Evolutionary conservation across 1,284 basidiomycete species (phyloP), one percentile per base, ranked within the genome.

Genomic region (Ceratobasidium sp.): DNA sequence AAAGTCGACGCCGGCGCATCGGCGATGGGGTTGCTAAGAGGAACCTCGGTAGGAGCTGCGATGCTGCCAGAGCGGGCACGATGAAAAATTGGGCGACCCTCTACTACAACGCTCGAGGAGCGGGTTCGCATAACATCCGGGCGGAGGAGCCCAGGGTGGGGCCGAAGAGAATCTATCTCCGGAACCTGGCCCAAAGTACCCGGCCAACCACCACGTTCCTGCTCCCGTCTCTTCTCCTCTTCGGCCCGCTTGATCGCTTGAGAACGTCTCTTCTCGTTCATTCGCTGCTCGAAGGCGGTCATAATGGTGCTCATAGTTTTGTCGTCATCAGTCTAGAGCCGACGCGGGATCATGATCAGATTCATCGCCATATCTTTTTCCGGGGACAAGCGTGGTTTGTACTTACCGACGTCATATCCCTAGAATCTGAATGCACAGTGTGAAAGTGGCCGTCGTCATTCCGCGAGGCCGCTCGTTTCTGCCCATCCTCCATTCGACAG

Each of bases 291-390:
- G 23, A 76, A 76, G 20, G 33, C 33, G 0, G 72, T 13, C 42
- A 76, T n/a, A 2, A 76, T 64, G 12, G 72, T 18, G 20, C 33
- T 76, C 61, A 56, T 76, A 12, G 61, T 49, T 23, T 76, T 76
- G 63, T 76, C 72, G 72, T 76, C 72, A 76, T 76, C 72, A 55
- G 72, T 33, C 72, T 76, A 55, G 60, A 67, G 44, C 28, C n/a
- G 42, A 33, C 18, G 23, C 49, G 15, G 28, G 23, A 76, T 63
- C 61, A 40, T n/a, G 56, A 39, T 73, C 56, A 73, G 71, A 63
- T 63, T 73, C 63, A 66, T 46, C 28, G 28, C 40, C 28, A 4
- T 4, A 15, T 13, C 46, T 51, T 10, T 15, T 58, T 51, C 28
- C 20, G 56, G 58, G 26, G 26, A 33, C 33, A 44, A 66, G 61